These are phyloP conservation scores for Cyclostephanos tholiformis DNA, from an alignment of 108 stramenopile genomes.

Conservation along the genomic window DNA sequence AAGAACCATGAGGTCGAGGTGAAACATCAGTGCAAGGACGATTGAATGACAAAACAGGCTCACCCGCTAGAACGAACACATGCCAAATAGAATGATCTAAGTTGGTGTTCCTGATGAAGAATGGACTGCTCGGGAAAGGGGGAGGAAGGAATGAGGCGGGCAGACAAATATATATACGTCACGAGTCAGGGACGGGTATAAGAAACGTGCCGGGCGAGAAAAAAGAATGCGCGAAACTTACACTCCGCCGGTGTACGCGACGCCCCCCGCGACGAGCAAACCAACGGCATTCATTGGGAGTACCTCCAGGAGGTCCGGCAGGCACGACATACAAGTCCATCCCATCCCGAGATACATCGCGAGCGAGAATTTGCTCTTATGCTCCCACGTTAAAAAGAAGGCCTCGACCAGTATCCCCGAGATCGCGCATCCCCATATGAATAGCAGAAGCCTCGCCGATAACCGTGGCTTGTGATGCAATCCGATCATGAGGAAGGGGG, in stretches of 20 bases:
- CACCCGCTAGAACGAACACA: constrained; percentile 76
- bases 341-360: constrained; percentile 89
- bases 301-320: constrained; percentile 56
- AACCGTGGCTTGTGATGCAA: constrained; percentile 67
- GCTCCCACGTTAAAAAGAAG: constrained; percentile 57
- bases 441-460: constrained; percentile 65
- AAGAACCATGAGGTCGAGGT: too few species aligned
- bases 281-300: constrained; percentile 50
- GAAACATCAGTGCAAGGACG: too few species aligned
- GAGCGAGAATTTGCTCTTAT: constrained; percentile 59
- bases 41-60: constrained; percentile 8
- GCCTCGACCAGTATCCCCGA: constrained; percentile 76
- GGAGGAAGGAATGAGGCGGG: neutral
- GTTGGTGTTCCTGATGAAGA: constrained; percentile 85
- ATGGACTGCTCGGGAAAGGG: constrained; percentile 47
- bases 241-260: constrained; percentile 83
- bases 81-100: constrained; percentile 89
- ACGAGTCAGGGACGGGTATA: too few species aligned
- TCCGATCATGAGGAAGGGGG: constrained; percentile 87
- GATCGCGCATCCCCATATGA: constrained; percentile 84
- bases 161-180: neutral
- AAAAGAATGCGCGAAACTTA: too few species aligned
- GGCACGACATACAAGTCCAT: constrained; percentile 68
- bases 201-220: too few species aligned
- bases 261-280: constrained; percentile 75